These are phyloP conservation scores for Letharia columbiana DNA, from an alignment of 495 filamentous ascomycete genomes.

Conservation along the genomic window DNA sequence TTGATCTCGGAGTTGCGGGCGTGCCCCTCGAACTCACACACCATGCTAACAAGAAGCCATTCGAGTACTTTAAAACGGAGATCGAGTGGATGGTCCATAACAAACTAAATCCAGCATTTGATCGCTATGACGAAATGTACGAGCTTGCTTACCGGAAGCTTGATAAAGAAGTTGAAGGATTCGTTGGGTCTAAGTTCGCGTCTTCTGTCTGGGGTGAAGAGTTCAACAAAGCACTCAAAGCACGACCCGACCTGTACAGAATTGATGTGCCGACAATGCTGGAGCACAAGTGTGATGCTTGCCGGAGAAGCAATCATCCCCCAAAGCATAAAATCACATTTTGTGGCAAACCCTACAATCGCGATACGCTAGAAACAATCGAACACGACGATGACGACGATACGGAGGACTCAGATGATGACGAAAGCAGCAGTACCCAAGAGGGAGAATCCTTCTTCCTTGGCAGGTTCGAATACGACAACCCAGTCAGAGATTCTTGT, in stretches of 20 bases:
- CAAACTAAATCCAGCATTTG: slow-evolving; percentile 68
- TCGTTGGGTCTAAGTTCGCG: slow-evolving; percentile 60
- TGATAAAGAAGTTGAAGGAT: slow-evolving; percentile 58
- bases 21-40: slow-evolving; percentile 67
- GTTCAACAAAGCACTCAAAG: slow-evolving; percentile 57
- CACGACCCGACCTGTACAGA: slow-evolving; percentile 47
- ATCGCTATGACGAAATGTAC: slow-evolving; percentile 56
- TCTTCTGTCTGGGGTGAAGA: slow-evolving; percentile 64
- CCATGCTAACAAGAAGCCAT: slow-evolving; percentile 56
- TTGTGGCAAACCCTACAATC: slow-evolving; percentile 59
- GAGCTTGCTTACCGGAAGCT: slow-evolving; percentile 64
- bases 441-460: slow-evolving; percentile 36
- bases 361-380: slow-evolving; percentile 58
- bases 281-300: slow-evolving; percentile 60
- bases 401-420: slow-evolving; percentile 26
- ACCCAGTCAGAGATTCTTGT: not conserved
- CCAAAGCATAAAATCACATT: slow-evolving; percentile 56
- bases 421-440: slow-evolving; percentile 30
- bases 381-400: slow-evolving; percentile 38
- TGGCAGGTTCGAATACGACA: slow-evolving; percentile 32
- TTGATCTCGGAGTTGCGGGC: slow-evolving; percentile 41
- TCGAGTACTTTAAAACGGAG: slow-evolving; percentile 69
- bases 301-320: slow-evolving; percentile 59
- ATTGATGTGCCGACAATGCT: slow-evolving; percentile 31
- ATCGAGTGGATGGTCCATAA: slow-evolving; percentile 78